Conservation (phyloP, 805 yeast genomes). For the Candida coquimbonensis region DNA sequence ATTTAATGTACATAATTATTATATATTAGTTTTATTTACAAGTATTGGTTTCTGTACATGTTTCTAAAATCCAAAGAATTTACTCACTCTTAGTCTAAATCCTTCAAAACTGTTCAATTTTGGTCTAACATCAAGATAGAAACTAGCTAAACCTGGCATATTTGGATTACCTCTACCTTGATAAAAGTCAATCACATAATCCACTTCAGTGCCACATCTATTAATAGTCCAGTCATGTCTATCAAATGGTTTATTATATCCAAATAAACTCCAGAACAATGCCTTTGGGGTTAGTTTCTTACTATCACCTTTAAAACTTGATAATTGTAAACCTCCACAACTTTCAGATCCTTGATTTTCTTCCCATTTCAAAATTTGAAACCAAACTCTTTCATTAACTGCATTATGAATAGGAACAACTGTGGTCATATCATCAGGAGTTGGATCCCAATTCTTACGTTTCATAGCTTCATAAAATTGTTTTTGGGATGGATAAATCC, state of each 20-base stretch:
- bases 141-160: constrained; percentile 45
- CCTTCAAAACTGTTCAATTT: constrained; percentile 83
- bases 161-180: constrained; percentile 41
- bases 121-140: constrained; percentile 87
- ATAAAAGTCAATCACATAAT: constrained; percentile 91
- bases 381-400: constrained; percentile 92
- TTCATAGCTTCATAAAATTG: constrained; percentile 94
- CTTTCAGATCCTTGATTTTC: constrained; percentile 42
- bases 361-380: constrained; percentile 80
- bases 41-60: not conserved
- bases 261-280: constrained; percentile 54
- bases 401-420: constrained; percentile 92
- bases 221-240: constrained; percentile 92
- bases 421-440: constrained; percentile 74
- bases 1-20: constrained; percentile 2
- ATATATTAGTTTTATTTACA: constrained; percentile 1
- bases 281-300: constrained; percentile 86
- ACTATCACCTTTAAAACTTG: constrained; percentile 86
- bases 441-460: constrained; percentile 83
- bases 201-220: constrained; percentile 76
- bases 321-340: constrained; percentile 82
- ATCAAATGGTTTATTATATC: constrained; percentile 80
- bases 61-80: constrained; percentile 47
- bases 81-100: constrained; percentile 53
- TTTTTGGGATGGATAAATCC: constrained; percentile 95